phyloP scores from a whole-genome alignment of 345 rosid genomes.

The Lepidium sativum region DNA sequence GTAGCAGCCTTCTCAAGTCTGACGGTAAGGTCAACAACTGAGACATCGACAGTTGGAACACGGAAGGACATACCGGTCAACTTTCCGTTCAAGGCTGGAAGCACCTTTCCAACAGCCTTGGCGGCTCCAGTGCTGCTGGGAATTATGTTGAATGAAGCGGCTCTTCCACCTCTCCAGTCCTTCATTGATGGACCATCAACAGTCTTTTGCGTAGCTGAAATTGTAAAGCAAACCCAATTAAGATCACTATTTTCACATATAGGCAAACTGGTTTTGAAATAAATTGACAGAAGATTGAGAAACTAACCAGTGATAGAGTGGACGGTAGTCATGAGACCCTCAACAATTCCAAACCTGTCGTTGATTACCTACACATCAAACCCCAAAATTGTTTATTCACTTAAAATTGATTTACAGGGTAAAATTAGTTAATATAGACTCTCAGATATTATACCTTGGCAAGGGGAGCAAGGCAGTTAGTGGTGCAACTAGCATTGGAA shows the following conservation, averaged over 20 bases:
- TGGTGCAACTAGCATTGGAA: constrained; percentile 95
- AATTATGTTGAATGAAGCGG: constrained; percentile 93
- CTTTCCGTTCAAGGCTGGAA: constrained; percentile 70
- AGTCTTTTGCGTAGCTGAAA: constrained; percentile 81
- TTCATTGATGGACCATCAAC: constrained; percentile 91
- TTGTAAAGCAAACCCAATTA: neutral
- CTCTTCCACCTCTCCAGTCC: constrained; percentile 99
- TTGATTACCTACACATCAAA: constrained; percentile 49
- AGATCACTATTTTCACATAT: neutral
- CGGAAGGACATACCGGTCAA: constrained; percentile 97
- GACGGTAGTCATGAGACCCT: constrained; percentile 95
- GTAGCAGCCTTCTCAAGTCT: constrained; percentile 66
- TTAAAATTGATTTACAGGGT: neutral
- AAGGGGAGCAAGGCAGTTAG: constrained; percentile 94
- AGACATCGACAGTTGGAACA: constrained; percentile 83
- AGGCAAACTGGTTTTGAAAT: neutral
- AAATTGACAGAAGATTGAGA: neutral
- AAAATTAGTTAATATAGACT: neutral
- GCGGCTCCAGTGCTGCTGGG: constrained; percentile 96
- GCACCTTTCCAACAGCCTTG: constrained; percentile 89
- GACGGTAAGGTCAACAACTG: constrained; percentile 87
- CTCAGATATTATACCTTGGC: constrained; percentile 49
- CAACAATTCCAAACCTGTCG: constrained; percentile 84
- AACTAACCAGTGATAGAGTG: constrained; percentile 71
- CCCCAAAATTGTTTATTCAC: neutral